A percentile compares a stretch with the other conserved stretches of the same genome.
Evolutionary conservation across 2,329 filamentous ascomycete genomes (phyloP).

Genomic region (Orbilia quercus): DNA sequence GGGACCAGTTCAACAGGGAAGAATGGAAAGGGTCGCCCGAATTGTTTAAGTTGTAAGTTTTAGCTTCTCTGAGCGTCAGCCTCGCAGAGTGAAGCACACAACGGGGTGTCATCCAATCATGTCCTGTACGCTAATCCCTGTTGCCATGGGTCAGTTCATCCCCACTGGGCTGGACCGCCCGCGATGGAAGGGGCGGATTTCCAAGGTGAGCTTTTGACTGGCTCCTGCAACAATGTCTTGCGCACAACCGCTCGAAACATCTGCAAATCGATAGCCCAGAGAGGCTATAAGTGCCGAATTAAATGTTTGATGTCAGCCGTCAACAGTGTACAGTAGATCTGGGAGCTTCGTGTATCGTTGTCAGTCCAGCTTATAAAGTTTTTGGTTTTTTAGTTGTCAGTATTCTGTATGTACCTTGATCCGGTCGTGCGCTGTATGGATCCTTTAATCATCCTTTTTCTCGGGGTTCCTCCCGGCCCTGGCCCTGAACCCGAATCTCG

Average conservation of each 20-base stretch:
- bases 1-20: constrained; percentile 29
- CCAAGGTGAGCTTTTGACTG: constrained; percentile 42
- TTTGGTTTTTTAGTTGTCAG: too few relatives aligned
- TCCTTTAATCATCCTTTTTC: too few relatives aligned
- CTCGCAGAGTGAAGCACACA: constrained; percentile 41
- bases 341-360: constrained; percentile 17
- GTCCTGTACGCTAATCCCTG: constrained; percentile 42
- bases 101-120: constrained; percentile 46
- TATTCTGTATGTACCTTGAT: too few relatives aligned
- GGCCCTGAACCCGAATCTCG: constrained; percentile 29
- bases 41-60: constrained; percentile 43
- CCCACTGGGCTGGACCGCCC: constrained; percentile 55
- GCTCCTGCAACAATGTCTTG: constrained; percentile 54
- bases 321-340: constrained; percentile 16
- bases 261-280: constrained; percentile 51
- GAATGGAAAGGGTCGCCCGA: constrained; percentile 27
- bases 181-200: constrained; percentile 36
- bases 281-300: constrained; percentile 48
- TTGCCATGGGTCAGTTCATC: constrained; percentile 49
- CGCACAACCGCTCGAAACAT: constrained; percentile 47
- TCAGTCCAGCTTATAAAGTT: constrained; percentile 25
- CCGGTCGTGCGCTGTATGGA: constrained; percentile 7
- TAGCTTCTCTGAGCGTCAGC: constrained; percentile 53
- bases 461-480: constrained; percentile 19
- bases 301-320: constrained; percentile 38